A percentile compares a stretch with the other conserved stretches of the same genome.
Conservation (phyloP, 2,329 filamentous ascomycete genomes). For the Juglanconis sp. region DNA sequence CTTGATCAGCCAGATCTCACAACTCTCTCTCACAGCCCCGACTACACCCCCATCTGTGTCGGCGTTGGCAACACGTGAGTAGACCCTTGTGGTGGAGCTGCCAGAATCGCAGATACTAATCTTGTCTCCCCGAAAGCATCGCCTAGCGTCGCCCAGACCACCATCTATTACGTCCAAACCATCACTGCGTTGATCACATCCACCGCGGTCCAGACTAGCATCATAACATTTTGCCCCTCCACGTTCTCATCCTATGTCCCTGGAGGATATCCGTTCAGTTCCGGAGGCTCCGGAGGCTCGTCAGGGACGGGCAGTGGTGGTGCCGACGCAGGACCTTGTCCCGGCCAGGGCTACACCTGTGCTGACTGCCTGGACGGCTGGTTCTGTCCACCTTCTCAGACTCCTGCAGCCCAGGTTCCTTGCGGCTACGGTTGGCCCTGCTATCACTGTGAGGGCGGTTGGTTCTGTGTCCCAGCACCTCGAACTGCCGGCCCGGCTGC, state of each 20-base stretch:
- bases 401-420: slow-evolving; percentile 15
- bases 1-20: slow-evolving; percentile 15
- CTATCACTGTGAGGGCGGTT: slow-evolving; percentile 16
- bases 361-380: slow-evolving; percentile 17
- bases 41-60: neutral
- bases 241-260: neutral
- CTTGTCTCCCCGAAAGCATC: neutral
- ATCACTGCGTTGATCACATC: slow-evolving; percentile 17
- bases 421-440: slow-evolving; percentile 19
- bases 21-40: slow-evolving; percentile 10
- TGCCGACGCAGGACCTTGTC: slow-evolving; percentile 6
- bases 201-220: slow-evolving; percentile 2
- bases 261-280: neutral
- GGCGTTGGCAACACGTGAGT: slow-evolving; percentile 7
- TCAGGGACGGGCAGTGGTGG: neutral
- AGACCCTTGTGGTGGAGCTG: too few relatives aligned
- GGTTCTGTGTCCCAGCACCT: slow-evolving; percentile 16
- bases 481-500: neutral
- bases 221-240: slow-evolving; percentile 5
- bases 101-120: neutral
- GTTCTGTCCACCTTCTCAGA: slow-evolving; percentile 18
- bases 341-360: slow-evolving; percentile 17
- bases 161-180: slow-evolving; percentile 18
- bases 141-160: slow-evolving; percentile 7
- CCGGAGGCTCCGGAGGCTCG: neutral